Evolutionary conservation across 1,139 yeast species (phyloP).

Genomic region (Entelexis paramagnoliae): DNA sequence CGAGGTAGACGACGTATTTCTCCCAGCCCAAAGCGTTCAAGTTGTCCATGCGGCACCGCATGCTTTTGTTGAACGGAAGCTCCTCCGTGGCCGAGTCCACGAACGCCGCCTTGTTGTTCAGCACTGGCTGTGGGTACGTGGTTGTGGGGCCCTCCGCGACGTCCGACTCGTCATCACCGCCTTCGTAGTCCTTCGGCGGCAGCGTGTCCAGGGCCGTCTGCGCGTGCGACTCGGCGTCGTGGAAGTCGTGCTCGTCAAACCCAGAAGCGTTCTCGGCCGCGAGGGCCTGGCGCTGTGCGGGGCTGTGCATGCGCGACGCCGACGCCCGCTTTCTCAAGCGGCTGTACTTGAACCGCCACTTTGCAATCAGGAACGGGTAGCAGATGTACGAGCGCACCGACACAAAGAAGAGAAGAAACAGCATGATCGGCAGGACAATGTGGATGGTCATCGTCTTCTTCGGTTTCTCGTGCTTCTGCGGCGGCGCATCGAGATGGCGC

Average conservation of each 20-base stretch:
- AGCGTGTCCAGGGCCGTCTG: neutral
- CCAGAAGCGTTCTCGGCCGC: neutral
- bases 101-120: neutral
- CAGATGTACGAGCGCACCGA: constrained; percentile 1
- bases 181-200: neutral
- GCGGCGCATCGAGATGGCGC: neutral
- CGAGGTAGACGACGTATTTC: constrained; percentile 27
- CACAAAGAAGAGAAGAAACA: neutral
- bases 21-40: constrained; percentile 28
- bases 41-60: constrained; percentile 10
- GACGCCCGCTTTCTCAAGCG: neutral
- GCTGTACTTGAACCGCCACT: neutral
- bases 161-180: neutral
- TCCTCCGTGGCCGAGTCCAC: neutral
- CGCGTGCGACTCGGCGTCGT: neutral
- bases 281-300: neutral
- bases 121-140: neutral
- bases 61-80: neutral
- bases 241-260: neutral
- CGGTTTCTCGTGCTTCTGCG: neutral
- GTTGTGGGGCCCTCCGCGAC: neutral
- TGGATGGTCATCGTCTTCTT: neutral
- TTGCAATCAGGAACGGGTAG: neutral
- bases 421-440: neutral
- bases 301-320: neutral